phyloP scores from a whole-genome alignment of 2,329 filamentous ascomycete genomes.

The Cladosporium colombiae region DNA sequence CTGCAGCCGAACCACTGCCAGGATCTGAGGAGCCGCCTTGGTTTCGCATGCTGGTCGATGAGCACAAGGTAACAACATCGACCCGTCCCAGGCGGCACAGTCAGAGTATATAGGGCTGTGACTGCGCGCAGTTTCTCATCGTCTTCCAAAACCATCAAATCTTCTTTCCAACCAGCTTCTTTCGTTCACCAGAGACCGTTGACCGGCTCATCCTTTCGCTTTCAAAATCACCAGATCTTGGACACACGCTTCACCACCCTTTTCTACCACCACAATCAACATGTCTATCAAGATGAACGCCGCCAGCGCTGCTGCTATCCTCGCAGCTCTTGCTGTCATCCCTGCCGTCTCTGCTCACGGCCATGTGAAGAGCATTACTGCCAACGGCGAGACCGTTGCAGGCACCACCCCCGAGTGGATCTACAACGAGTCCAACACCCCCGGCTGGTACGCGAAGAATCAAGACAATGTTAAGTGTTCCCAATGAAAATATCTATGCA shows the following conservation, averaged over 20 bases:
- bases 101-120: constrained; percentile 7
- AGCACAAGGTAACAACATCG: neutral
- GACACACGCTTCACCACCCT: neutral
- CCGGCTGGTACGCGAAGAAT: constrained; percentile 25
- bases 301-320: constrained; percentile 21
- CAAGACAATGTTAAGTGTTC: constrained; percentile 39
- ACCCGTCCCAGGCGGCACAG: neutral
- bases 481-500: neutral
- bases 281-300: constrained; percentile 24
- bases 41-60: constrained; percentile 13
- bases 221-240: neutral
- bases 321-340: constrained; percentile 23
- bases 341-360: constrained; percentile 48
- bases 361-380: constrained; percentile 35
- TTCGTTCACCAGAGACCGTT: constrained; percentile 25
- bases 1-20: neutral
- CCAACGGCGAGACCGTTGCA: constrained; percentile 14
- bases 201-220: constrained; percentile 26
- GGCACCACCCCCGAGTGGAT: constrained; percentile 20
- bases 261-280: constrained; percentile 7
- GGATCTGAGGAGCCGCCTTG: constrained; percentile 7
- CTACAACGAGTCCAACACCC: constrained; percentile 12
- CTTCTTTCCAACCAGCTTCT: neutral
- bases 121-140: neutral
- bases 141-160: neutral